Base-by-base conservation (phyloP, 257 asterid species). In the Solanum sitiens region DNA sequence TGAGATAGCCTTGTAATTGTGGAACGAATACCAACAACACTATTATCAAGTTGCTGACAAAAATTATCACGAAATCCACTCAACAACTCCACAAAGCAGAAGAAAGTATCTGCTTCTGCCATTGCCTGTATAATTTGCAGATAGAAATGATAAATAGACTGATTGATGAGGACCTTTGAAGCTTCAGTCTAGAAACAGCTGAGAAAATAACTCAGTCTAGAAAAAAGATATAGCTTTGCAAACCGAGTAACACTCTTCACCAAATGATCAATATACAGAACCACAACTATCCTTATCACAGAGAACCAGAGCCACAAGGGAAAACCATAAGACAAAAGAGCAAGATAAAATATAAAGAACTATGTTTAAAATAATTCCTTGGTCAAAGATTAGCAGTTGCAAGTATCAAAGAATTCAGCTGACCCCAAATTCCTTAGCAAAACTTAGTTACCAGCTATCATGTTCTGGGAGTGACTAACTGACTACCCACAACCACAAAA, bases 11-110 rank as follows among this genome's bases (percentile, higher is more conserved):
- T 96, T 71, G 96, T 89, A 90, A 96, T 96, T 87, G 98, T 96
- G 84, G 98, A 90, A 85, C 98, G 96, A 86, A 96, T 96, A 16
- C 99, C 98, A 88, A 96, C 98, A 83, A 95, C 98, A 90, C 98
- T 96, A 91, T 95, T 95, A 87, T 96, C 99, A 85, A 96, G 98
- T 92, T 96, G 98, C 89, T 96, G 98, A 88, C 96, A 96, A 89
- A 96, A 96, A 89, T 95, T 91, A 91, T 96, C 99, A 87, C 99
- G 95, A 89, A 96, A 92, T 87, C 95, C 98, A 89, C 99, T 94
- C 80, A 96, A 86, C 87, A 96, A 88, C 94, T 96, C 99, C 94
- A 96, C 98, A 90, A 95, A 96, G 88, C 98, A 96, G 94, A 96
- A 96, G 92, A 95, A 96, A 68, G 96, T 91, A 92, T 96, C 99